Percentiles rank a stretch among this genome's conserved stretches.
These are phyloP conservation scores for Mycosphaerella arachidis DNA, from an alignment of 2,329 filamentous ascomycete species.

Conservation along the genomic window DNA sequence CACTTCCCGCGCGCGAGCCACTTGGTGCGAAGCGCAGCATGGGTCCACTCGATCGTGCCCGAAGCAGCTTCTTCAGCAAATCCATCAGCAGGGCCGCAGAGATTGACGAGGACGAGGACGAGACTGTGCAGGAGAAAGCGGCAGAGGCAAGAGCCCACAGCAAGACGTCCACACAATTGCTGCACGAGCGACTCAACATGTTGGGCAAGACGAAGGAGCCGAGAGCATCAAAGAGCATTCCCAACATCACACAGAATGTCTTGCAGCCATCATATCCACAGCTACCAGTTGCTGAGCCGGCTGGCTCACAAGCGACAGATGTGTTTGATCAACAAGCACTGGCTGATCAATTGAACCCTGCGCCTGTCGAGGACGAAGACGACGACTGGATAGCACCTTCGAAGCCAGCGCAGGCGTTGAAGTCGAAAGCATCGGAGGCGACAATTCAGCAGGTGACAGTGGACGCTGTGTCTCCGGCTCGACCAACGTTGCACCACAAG, in stretches of 20 bases:
- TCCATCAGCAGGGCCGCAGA: conserved; percentile 66
- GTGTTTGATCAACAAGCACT: conserved; percentile 5
- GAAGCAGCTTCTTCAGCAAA: conserved; percentile 69
- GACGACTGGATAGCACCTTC: conserved; percentile 57
- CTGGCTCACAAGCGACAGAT: conserved; percentile 8
- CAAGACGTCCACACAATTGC: conserved; percentile 86
- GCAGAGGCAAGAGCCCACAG: conserved; percentile 57
- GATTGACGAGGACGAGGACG: conserved; percentile 52
- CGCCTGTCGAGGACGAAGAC: conserved; percentile 45
- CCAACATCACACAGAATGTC: conserved; percentile 32
- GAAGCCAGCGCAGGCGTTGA: conserved; percentile 21
- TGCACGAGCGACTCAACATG: conserved; percentile 88
- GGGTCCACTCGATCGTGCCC: conserved; percentile 63
- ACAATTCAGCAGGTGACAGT: conserved; percentile 9
- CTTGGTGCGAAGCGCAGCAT: conserved; percentile 79
- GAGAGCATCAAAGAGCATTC: conserved; percentile 40
- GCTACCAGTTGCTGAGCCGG: conserved; percentile 29
- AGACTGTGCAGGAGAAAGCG: conserved; percentile 43
- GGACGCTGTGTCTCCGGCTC: conserved; percentile 37
- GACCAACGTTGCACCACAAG: conserved; percentile 33
- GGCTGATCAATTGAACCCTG: conserved; percentile 16
- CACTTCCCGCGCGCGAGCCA: conserved; percentile 85
- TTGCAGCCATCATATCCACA: conserved; percentile 40
- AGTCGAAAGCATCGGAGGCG: conserved; percentile 9
- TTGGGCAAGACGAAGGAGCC: conserved; percentile 53